Conservation (phyloP, 495 filamentous ascomycete genomes). For the Tetracladium setigerum region DNA sequence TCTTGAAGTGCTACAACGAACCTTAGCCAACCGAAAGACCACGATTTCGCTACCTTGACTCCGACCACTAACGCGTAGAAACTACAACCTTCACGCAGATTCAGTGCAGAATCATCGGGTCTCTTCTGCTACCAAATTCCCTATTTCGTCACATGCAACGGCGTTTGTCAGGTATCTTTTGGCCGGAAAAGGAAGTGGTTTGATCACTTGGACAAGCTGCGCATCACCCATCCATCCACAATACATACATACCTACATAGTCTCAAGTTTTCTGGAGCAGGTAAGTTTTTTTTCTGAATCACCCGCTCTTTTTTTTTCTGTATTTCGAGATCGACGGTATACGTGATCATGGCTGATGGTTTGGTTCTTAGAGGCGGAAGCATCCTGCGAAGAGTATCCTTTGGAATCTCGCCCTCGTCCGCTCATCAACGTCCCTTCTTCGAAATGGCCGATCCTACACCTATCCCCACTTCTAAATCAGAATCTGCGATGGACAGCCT, state of each 20-base stretch:
- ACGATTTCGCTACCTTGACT: slow-evolving; percentile 4
- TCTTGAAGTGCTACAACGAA: slow-evolving; percentile 5
- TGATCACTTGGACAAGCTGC: slow-evolving; percentile 13
- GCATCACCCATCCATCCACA: neutral
- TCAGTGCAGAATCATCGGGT: neutral
- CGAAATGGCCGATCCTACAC: slow-evolving; percentile 40
- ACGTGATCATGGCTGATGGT: slow-evolving; percentile 28
- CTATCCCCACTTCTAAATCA: slow-evolving; percentile 18
- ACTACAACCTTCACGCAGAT: slow-evolving; percentile 11
- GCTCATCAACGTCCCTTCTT: slow-evolving; percentile 28
- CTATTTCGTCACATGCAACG: neutral
- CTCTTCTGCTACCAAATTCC: slow-evolving; percentile 1
- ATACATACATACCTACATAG: neutral
- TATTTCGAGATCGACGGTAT: neutral
- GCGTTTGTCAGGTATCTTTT: neutral
- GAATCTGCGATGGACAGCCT: slow-evolving; percentile 11
- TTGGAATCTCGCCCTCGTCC: slow-evolving; percentile 27
- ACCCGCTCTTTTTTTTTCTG: neutral
- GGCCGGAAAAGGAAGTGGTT: neutral
- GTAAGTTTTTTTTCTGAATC: neutral
- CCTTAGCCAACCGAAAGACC: slow-evolving; percentile 11
- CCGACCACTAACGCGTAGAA: slow-evolving; percentile 22
- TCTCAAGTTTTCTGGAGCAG: neutral
- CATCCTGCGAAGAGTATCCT: slow-evolving; percentile 30
- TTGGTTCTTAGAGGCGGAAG: slow-evolving; percentile 30